Evolutionary conservation across 495 filamentous ascomycete species (phyloP), one percentile per base, ranked within the genome.

Genomic region (Penicillium desertorum): DNA sequence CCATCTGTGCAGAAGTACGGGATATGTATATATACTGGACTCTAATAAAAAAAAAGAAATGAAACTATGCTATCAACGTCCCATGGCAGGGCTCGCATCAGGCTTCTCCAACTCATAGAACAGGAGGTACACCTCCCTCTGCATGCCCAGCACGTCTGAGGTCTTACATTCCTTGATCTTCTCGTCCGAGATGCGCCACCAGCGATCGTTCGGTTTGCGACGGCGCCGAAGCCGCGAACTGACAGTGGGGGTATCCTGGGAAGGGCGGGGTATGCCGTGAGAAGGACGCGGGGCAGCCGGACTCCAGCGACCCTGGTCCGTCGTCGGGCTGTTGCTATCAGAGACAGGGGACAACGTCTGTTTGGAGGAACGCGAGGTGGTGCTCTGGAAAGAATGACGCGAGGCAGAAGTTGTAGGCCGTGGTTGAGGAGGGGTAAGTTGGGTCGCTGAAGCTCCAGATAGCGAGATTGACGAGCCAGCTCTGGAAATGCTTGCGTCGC

Each of bases 131-230:
- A 97, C 93, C 70, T 97, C 94, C 61, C 86, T 87, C 70, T 97
- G 91, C 93, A 97, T 96, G 10, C 82, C 82, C 52, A 99, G 67
- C 20, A 99, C 91, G 51, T 99, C 93, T 48, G 82, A 84, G 3
- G 92, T 98, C 71, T 88, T 94, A 55, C 90, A 87, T 66, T 97
- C 93, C 65, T 93, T 96, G 56, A 98, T 82, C 67, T 97, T 97
- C 36, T 98, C 94, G 67, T 99, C 94, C 39, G 92, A 97, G 46
- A 99, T 97, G 14, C 94, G 83, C 94, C 94, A 99, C 94, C 94
- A 99, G 19, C 89, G 82, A 62, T 89, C 82, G 53, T 76, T 83
- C n/a, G 76, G 62, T 60, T 82, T 83, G 63, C 86, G 86, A 57
- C 78, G 81, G 34, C 78, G 74, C 60, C 81, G 86, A 19, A 79